These are phyloP conservation scores for Trichoderma semiorbis DNA, from an alignment of 2,329 filamentous ascomycete species.

Conservation along the genomic window DNA sequence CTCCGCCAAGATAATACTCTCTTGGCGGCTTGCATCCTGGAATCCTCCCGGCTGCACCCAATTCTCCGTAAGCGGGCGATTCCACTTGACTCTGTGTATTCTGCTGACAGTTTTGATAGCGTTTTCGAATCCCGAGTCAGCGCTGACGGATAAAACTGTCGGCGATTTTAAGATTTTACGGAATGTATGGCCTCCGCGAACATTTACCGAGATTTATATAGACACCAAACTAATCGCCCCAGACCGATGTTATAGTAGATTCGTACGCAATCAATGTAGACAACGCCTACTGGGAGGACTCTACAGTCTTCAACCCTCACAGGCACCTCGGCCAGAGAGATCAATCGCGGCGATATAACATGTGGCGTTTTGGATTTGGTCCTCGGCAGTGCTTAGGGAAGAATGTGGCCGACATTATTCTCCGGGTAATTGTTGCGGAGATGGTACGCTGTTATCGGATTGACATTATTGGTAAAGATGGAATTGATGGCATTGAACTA, in stretches of 20 bases:
- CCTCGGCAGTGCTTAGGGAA: constrained; percentile 13
- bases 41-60: constrained; percentile 16
- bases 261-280: constrained; percentile 17
- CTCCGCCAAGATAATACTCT: constrained; percentile 9
- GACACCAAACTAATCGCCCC: background rate
- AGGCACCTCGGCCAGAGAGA: constrained; percentile 2
- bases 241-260: constrained; percentile 18
- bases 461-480: background rate
- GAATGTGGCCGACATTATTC: constrained; percentile 12
- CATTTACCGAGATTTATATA: background rate
- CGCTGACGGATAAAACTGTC: background rate
- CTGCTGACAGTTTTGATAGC: background rate
- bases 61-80: constrained; percentile 5
- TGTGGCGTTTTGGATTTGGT: constrained; percentile 19
- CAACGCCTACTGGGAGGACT: constrained; percentile 14
- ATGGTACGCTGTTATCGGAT: background rate
- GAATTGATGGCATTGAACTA: background rate
- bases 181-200: background rate
- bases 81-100: background rate
- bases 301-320: background rate
- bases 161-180: background rate
- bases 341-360: constrained; percentile 5
- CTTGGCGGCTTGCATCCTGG: constrained; percentile 6
- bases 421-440: constrained; percentile 5
- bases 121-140: background rate